A percentile compares a stretch with the other conserved stretches of the same genome.
These are phyloP conservation scores for Hypoxylon perforatum DNA, from an alignment of 495 filamentous ascomycete genomes.

Conservation along the genomic window DNA sequence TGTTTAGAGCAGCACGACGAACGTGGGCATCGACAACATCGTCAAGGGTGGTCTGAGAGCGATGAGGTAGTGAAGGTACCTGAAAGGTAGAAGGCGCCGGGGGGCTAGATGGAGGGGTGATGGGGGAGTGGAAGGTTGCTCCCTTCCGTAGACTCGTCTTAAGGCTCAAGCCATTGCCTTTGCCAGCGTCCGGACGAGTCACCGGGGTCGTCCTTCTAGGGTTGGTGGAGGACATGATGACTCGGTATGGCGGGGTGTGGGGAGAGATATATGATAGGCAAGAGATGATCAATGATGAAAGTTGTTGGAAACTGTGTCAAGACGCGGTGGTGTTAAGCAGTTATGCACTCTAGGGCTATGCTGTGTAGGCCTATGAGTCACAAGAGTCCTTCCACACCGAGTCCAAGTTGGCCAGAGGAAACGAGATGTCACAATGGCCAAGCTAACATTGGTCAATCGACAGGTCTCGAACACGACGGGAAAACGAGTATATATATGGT, in stretches of 20 bases:
- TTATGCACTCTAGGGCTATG: constrained; percentile 42
- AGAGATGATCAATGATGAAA: constrained; percentile 25
- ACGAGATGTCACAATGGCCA: constrained; percentile 37
- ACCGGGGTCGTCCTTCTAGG: constrained; percentile 62
- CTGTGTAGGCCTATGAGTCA: constrained; percentile 47
- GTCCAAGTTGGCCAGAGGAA: constrained; percentile 33
- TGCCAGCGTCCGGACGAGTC: constrained; percentile 56
- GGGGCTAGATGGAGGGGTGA: constrained; percentile 54
- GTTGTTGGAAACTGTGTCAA: constrained; percentile 42
- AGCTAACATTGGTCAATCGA: constrained; percentile 47
- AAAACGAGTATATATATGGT: constrained; percentile 27
- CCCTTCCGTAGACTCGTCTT: constrained; percentile 71
- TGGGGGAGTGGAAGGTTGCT: constrained; percentile 70
- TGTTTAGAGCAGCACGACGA: constrained; percentile 65
- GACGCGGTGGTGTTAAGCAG: constrained; percentile 41
- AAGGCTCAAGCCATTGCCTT: constrained; percentile 53
- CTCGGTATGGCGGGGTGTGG: constrained; percentile 48
- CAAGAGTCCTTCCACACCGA: constrained; percentile 42
- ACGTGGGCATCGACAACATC: constrained; percentile 67
- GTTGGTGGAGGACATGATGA: constrained; percentile 62
- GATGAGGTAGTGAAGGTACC: constrained; percentile 64
- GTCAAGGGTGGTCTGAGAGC: constrained; percentile 71
- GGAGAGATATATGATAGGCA: constrained; percentile 30
- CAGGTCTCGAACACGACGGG: constrained; percentile 11
- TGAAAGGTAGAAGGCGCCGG: constrained; percentile 57